Conservation (phyloP, 2,329 filamentous ascomycete genomes). For the Penicillium sp. region DNA sequence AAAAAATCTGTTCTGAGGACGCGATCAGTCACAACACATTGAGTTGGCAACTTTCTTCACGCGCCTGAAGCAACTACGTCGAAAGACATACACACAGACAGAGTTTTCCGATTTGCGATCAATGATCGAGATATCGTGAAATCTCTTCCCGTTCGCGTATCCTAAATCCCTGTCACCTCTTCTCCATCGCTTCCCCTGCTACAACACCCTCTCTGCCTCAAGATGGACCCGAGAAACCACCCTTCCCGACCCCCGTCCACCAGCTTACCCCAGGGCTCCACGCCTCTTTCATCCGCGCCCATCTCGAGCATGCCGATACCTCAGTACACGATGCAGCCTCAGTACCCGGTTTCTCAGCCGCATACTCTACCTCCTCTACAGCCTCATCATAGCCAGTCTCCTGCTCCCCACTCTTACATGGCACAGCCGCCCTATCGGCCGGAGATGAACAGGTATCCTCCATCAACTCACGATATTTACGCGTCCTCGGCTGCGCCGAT, state of each 20-base stretch:
- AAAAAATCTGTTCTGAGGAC: constrained; percentile 19
- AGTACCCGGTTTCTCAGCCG: constrained; percentile 49
- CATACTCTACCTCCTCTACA: constrained; percentile 53
- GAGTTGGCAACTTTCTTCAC: constrained; percentile 19
- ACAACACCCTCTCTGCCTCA: constrained; percentile 25
- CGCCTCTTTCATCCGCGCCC: constrained; percentile 50
- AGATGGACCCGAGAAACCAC: constrained; percentile 51
- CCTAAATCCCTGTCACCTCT: constrained; percentile 20
- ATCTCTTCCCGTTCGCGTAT: constrained; percentile 23
- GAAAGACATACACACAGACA: constrained; percentile 21
- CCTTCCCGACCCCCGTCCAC: constrained; percentile 51
- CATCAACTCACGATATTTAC: constrained; percentile 50
- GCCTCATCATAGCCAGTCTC: constrained; percentile 51
- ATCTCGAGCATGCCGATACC: constrained; percentile 53
- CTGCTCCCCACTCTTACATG: constrained; percentile 48
- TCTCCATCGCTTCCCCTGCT: constrained; percentile 20
- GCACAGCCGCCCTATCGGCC: constrained; percentile 47
- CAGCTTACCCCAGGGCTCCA: constrained; percentile 50
- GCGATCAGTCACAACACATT: constrained; percentile 19
- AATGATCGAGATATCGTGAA: constrained; percentile 44
- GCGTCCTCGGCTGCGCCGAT: constrained; percentile 48
- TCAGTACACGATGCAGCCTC: constrained; percentile 53
- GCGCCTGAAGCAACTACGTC: constrained; percentile 18
- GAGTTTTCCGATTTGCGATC: constrained; percentile 32
- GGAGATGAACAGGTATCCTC: constrained; percentile 49